Conservation (phyloP, 1,284 basidiomycete species). For the Meira nashicola region DNA sequence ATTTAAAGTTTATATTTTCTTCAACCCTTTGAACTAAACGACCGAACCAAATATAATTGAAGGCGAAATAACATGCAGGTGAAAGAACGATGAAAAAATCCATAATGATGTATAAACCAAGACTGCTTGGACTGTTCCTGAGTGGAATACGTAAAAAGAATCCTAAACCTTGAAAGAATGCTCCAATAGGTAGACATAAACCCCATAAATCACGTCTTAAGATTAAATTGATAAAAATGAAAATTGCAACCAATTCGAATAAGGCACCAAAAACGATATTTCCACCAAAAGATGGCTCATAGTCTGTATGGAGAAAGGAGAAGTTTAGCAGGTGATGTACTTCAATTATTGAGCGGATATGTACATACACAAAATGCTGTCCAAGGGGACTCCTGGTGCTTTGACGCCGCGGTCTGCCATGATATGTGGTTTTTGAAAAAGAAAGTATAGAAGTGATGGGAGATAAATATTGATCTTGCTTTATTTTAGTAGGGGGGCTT, state of each 20-base stretch:
- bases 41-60: conserved; percentile 35
- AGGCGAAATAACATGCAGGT: conserved; percentile 30
- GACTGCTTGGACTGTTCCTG: conserved; percentile 14
- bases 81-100: conserved; percentile 30
- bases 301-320: conserved; percentile 9
- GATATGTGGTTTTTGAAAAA: background rate
- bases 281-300: conserved; percentile 20
- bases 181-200: conserved; percentile 30
- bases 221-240: conserved; percentile 19
- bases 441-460: too few species aligned
- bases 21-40: conserved; percentile 22
- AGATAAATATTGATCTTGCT: too few species aligned
- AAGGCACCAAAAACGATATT: conserved; percentile 24
- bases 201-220: conserved; percentile 24
- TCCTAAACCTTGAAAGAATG: conserved; percentile 21
- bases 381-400: background rate
- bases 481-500: too few species aligned
- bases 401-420: background rate
- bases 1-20: conserved; percentile 13
- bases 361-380: conserved; percentile 1
- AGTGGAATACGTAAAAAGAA: conserved; percentile 25
- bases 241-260: conserved; percentile 15
- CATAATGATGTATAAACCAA: conserved; percentile 23
- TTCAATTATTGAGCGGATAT: background rate
- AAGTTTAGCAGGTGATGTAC: background rate